Evolutionary conservation across 1,139 yeast species (phyloP), one percentile per base, ranked within the genome.

Genomic region (Candida sanyaensis): DNA sequence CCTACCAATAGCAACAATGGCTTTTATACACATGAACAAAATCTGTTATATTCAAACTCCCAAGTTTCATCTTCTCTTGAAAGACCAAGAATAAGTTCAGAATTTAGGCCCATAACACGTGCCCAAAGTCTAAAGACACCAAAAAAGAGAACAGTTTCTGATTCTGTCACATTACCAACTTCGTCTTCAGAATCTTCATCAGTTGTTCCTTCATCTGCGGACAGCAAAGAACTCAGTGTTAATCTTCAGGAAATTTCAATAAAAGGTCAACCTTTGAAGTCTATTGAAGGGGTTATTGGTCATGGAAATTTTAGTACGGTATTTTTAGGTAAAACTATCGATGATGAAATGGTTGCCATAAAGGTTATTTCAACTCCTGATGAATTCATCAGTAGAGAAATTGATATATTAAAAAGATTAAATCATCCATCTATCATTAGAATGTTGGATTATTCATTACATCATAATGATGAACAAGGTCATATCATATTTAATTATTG

Each of bases 401-500:
- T 92, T 37, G 84, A 81, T 40, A 81, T 91, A 10, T 71, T 93
- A 50, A 68, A 71, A 46, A 53, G 66, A 60, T 63, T 63, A 64
- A 84, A 61, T 63, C 86, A 62, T 64, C 83, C 67, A 34, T 77
- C 66, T 61, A 71, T 69, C 39, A 69, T 63, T 46, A 68, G 56
- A 50, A 65, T 67, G 24, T 48, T 73, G 7, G 80, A 73, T 45
- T 72, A 67, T 50, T 42, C 23, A 13, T 11, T 21, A 10, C 17
- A 38, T 26, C 8, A 38, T 17, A 38, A 38, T 28, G 41, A 27
- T 7, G 32, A 24, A 13, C 36, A 31, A 9, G 65, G 69, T 44
- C 81, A 71, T 63, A 70, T 81, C 31, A 77, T 91, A 62, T 86
- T 87, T 42, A 89, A 91, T 2, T 88, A 80, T 62, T 88, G 92